Evolutionary conservation across 805 yeast genomes (phyloP).

Genomic region (Nakazawaea ernobii): DNA sequence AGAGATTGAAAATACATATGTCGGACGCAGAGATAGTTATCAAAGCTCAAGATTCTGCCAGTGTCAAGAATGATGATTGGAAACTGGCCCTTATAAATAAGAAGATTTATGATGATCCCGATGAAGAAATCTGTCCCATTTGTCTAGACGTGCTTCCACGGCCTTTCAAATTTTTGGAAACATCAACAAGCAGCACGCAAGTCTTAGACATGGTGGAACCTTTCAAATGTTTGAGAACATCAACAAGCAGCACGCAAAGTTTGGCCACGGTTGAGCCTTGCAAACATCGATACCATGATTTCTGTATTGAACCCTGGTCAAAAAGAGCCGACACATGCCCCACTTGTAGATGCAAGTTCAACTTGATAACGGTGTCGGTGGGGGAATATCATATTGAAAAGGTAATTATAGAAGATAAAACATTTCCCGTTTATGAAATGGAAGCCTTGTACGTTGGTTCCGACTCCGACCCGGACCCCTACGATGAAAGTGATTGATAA

Average conservation of each 20-base stretch:
- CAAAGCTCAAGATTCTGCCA: neutral
- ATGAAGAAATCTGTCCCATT: conserved; percentile 22
- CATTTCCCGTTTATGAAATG: conserved; percentile 17
- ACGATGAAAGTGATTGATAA: too few species aligned
- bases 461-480: too few species aligned
- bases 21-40: neutral
- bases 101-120: neutral
- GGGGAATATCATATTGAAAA: conserved; percentile 14
- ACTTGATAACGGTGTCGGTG: conserved; percentile 17
- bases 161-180: too few species aligned
- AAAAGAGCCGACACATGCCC: conserved; percentile 31
- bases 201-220: too few species aligned
- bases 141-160: conserved; percentile 26
- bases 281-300: conserved; percentile 27
- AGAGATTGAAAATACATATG: too few species aligned
- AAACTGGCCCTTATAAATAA: neutral
- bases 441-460: too few species aligned
- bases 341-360: conserved; percentile 23
- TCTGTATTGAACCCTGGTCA: conserved; percentile 29
- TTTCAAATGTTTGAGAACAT: conserved; percentile 11
- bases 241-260: conserved; percentile 19
- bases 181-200: too few species aligned
- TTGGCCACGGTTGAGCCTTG: conserved; percentile 28
- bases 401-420: conserved; percentile 17
- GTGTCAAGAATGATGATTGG: neutral